These are phyloP conservation scores for Grammothele lineata DNA, from an alignment of 768 basidiomycete genomes.

Conservation along the genomic window DNA sequence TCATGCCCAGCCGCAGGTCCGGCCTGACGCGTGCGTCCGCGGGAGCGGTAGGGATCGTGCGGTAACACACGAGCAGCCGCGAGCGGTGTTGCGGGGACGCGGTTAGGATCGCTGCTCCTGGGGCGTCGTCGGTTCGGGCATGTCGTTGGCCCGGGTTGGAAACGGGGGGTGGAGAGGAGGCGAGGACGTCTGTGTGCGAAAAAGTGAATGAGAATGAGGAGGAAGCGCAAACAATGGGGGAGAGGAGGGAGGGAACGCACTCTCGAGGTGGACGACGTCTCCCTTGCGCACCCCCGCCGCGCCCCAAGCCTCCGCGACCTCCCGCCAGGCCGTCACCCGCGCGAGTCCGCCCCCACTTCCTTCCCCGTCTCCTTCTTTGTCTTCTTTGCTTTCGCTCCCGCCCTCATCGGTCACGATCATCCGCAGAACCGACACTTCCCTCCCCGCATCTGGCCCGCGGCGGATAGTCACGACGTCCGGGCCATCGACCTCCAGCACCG, in stretches of 20 bases:
- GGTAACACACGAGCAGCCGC: conserved; percentile 65
- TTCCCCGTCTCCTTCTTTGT: no score
- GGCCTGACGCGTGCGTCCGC: conserved; percentile 62
- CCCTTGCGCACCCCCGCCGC: conserved; percentile 53
- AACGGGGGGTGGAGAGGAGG: no score
- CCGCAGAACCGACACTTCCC: conserved; percentile 62
- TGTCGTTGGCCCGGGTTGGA: no score
- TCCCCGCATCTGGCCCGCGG: conserved; percentile 63
- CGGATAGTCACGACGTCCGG: conserved; percentile 65
- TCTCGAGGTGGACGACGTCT: conserved; percentile 67
- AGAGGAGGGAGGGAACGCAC: conserved; percentile 35
- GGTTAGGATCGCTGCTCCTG: conserved; percentile 49
- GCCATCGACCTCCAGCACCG: conserved; percentile 72
- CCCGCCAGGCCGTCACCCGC: conserved; percentile 77
- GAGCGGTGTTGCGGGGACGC: conserved; percentile 70
- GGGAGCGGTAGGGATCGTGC: conserved; percentile 63
- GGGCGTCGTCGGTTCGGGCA: conserved; percentile 11
- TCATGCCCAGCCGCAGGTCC: conserved; percentile 66
- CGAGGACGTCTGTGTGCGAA: conserved; percentile 44
- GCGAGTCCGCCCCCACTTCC: no score
- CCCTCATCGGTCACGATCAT: conserved; percentile 73
- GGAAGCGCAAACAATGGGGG: neutral
- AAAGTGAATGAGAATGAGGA: neutral
- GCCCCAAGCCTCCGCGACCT: conserved; percentile 71
- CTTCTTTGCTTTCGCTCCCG: conserved; percentile 60